Evolutionary conservation across 371 early-diverging fungal species (phyloP).

Genomic region (Lichtheimia ornata): DNA sequence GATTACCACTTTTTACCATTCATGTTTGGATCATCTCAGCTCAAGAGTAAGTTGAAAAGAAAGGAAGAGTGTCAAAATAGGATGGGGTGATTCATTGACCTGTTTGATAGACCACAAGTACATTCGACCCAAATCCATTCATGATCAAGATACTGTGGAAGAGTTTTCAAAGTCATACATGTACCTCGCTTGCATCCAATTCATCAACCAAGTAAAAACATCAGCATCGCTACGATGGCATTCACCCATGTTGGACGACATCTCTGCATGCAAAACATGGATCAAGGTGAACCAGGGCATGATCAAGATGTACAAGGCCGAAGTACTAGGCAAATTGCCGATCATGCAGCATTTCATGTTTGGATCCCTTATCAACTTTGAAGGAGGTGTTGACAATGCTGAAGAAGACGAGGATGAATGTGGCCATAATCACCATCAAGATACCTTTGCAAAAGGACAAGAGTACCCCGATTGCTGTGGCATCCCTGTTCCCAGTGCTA

Average conservation of each 20-base stretch:
- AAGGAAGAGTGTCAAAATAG: no score
- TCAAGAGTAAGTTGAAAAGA: constrained; percentile 54
- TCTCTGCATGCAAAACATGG: constrained; percentile 92
- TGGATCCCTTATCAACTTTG: constrained; percentile 71
- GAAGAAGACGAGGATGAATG: constrained; percentile 51
- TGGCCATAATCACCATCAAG: constrained; percentile 48
- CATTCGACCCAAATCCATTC: constrained; percentile 88
- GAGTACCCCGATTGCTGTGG: constrained; percentile 94
- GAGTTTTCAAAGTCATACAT: constrained; percentile 86
- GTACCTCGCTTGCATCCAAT: constrained; percentile 92
- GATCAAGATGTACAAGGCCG: constrained; percentile 98
- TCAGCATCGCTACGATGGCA: constrained; percentile 76
- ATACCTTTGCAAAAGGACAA: constrained; percentile 90
- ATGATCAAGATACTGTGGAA: constrained; percentile 79
- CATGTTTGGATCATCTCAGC: constrained; percentile 92
- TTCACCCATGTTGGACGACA: constrained; percentile 97
- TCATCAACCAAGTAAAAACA: constrained; percentile 77
- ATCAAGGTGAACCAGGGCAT: constrained; percentile 93
- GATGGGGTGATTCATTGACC: no score
- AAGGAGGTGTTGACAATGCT: constrained; percentile 45
- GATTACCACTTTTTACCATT: constrained; percentile 99
- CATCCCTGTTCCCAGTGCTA: constrained; percentile 92
- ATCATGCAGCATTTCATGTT: constrained; percentile 99
- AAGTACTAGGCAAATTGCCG: constrained; percentile 94
- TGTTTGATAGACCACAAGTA: constrained; percentile 64